Conservation (phyloP, 768 basidiomycete genomes). For the Termitomyces sp. region DNA sequence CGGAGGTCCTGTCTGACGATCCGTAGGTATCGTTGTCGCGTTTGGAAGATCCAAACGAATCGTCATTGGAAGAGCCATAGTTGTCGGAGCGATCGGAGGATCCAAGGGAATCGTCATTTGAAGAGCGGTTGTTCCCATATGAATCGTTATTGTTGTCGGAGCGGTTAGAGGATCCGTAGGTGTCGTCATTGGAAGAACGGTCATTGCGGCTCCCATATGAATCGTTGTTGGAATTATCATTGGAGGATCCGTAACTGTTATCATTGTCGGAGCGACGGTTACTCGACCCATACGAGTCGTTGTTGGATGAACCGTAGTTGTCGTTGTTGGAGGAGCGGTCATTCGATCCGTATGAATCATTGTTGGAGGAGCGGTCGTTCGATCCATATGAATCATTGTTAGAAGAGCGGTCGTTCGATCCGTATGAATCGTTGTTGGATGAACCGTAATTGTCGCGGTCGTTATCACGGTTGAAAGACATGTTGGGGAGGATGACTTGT, state of each 20-base stretch:
- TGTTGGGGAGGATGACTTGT: neutral
- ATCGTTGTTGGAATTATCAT: constrained; percentile 17
- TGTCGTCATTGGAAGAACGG: constrained; percentile 15
- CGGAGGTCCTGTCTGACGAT: constrained; percentile 16
- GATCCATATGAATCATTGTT: constrained; percentile 20
- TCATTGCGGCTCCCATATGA: constrained; percentile 4
- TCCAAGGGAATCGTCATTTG: constrained; percentile 4
- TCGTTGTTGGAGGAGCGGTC: constrained; percentile 13
- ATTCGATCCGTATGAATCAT: constrained; percentile 18
- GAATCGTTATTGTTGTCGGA: constrained; percentile 17
- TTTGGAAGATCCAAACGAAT: constrained; percentile 16
- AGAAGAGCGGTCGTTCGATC: constrained; percentile 12
- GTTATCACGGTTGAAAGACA: constrained; percentile 1
- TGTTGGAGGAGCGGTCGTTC: constrained; percentile 17
- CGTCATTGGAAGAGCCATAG: constrained; percentile 21
- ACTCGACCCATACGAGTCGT: constrained; percentile 17
- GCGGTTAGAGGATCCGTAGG: constrained; percentile 15
- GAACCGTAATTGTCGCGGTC: constrained; percentile 17
- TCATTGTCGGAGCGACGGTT: constrained; percentile 3
- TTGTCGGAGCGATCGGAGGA: constrained; percentile 10
- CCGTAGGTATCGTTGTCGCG: constrained; percentile 19
- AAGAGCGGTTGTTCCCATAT: constrained; percentile 9
- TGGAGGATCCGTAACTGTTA: constrained; percentile 7
- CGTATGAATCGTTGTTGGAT: constrained; percentile 19
- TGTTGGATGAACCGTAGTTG: constrained; percentile 21